Evolutionary conservation across 2,329 filamentous ascomycete genomes (phyloP).

Genomic region (Piedraia hortae): DNA sequence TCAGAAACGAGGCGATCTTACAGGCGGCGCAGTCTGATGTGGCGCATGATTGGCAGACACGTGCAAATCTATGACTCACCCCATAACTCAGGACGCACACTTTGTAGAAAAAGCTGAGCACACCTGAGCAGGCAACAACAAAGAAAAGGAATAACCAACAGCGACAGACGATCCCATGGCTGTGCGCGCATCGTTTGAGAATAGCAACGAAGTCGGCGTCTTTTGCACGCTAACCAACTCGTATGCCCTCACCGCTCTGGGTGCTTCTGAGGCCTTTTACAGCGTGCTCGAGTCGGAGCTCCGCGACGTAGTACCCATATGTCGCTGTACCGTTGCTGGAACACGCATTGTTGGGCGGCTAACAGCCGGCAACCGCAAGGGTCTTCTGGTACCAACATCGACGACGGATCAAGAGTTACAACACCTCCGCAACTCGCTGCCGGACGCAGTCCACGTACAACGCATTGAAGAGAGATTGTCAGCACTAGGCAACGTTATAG

Average conservation of each 20-base stretch:
- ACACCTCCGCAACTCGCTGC: conserved; percentile 83
- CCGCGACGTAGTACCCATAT: conserved; percentile 90
- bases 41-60: too few species aligned
- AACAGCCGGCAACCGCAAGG: conserved; percentile 89
- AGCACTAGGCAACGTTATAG: conserved; percentile 89
- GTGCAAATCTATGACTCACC: too few species aligned
- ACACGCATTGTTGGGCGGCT: conserved; percentile 87
- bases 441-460: conserved; percentile 78
- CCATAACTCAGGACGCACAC: too few species aligned
- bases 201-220: conserved; percentile 40
- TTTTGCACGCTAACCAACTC: conserved; percentile 93
- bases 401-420: conserved; percentile 96
- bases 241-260: conserved; percentile 79
- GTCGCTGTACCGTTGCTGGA: conserved; percentile 84
- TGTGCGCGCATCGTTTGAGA: conserved; percentile 4
- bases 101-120: too few species aligned
- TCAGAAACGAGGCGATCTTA: too few species aligned
- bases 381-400: conserved; percentile 79
- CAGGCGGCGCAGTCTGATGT: too few species aligned
- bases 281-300: conserved; percentile 84
- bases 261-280: conserved; percentile 97
- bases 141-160: too few species aligned
- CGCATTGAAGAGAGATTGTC: conserved; percentile 92
- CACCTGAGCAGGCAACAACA: too few species aligned
- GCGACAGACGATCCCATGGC: too few species aligned